These are phyloP conservation scores for Russula griseocarnosa DNA, from an alignment of 768 basidiomycete species.

Conservation along the genomic window DNA sequence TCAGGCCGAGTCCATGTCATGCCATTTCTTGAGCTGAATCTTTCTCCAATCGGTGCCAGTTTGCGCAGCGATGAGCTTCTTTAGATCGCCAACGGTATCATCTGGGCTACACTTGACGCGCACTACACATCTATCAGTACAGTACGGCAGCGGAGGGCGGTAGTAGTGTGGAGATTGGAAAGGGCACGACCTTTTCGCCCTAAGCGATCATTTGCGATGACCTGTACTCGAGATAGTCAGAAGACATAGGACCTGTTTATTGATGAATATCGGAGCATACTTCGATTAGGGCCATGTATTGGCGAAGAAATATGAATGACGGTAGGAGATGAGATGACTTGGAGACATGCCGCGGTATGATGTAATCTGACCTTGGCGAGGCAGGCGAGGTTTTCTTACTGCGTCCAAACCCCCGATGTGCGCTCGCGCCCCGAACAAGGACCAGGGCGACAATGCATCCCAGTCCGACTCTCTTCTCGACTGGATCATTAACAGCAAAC, in stretches of 20 bases:
- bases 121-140: conserved; percentile 45
- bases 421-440: neutral
- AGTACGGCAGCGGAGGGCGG: neutral
- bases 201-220: conserved; percentile 94
- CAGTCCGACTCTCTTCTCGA: neutral
- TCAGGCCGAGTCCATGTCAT: conserved; percentile 33
- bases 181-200: conserved; percentile 79
- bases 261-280: conserved; percentile 24
- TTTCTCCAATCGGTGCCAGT: conserved; percentile 82
- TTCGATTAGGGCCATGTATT: conserved; percentile 36
- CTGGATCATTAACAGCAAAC: neutral
- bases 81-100: conserved; percentile 96
- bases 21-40: conserved; percentile 98
- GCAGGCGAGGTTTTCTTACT: no score
- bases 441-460: neutral
- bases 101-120: conserved; percentile 93
- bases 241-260: neutral
- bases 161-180: no score
- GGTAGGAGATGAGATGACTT: neutral
- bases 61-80: conserved; percentile 95
- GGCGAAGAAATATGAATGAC: neutral
- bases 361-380: conserved; percentile 13
- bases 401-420: neutral
- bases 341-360: neutral
- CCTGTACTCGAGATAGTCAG: conserved; percentile 40